phyloP scores from a whole-genome alignment of 805 yeast species.

The Metschnikowia drakensbergensis region DNA sequence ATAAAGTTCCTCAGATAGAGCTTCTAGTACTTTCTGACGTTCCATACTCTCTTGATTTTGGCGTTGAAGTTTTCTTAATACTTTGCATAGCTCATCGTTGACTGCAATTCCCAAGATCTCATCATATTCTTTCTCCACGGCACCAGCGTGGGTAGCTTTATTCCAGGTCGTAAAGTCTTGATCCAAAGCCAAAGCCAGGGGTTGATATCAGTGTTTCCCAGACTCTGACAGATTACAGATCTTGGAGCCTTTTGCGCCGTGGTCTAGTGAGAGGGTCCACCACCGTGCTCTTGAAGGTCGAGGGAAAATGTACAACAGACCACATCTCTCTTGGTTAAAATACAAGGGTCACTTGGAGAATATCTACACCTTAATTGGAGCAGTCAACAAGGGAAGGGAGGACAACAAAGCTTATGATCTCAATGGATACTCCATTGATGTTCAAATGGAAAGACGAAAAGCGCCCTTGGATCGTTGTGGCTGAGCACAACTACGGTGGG shows the following conservation, averaged over 20 bases:
- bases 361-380: constrained; percentile 94
- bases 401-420: constrained; percentile 86
- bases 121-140: not conserved
- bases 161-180: constrained; percentile 69
- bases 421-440: constrained; percentile 86
- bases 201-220: constrained; percentile 73
- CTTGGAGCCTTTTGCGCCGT: constrained; percentile 80
- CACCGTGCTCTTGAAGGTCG: constrained; percentile 79
- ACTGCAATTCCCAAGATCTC: constrained; percentile 23
- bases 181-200: constrained; percentile 61
- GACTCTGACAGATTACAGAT: constrained; percentile 89
- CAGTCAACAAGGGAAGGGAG: constrained; percentile 94
- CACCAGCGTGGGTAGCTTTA: constrained; percentile 49
- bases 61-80: constrained; percentile 26
- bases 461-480: constrained; percentile 91
- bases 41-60: constrained; percentile 21
- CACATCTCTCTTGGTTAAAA: constrained; percentile 98
- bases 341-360: constrained; percentile 97
- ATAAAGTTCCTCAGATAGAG: constrained; percentile 50
- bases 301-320: constrained; percentile 98
- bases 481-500: constrained; percentile 99
- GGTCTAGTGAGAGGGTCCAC: constrained; percentile 82
- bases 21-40: constrained; percentile 25
- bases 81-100: constrained; percentile 21
- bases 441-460: constrained; percentile 85